A percentile compares a stretch with the other conserved stretches of the same genome.
phyloP scores from a whole-genome alignment of 176 grass and related monocot species.

The Canna indica region DNA sequence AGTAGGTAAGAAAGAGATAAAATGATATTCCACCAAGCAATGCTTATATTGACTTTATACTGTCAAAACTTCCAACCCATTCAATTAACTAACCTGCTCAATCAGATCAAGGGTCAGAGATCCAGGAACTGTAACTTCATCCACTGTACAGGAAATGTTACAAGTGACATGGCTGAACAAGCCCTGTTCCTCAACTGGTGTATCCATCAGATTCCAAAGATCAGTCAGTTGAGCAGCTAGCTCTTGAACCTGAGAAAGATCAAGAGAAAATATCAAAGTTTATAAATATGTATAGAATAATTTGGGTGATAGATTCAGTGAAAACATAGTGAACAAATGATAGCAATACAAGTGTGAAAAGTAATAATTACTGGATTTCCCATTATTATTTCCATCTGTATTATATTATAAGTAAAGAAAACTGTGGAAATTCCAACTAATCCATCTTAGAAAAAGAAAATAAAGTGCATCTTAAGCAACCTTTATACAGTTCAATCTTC shows the following conservation, averaged over 20 bases:
- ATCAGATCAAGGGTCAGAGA: constrained; percentile 90
- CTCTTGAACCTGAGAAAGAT: constrained; percentile 77
- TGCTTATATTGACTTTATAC: not conserved
- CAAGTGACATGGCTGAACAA: constrained; percentile 93
- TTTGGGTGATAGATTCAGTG: not conserved
- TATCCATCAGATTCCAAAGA: constrained; percentile 99
- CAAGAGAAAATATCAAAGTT: constrained; percentile 14
- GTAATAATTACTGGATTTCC: not conserved
- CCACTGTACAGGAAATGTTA: constrained; percentile 62
- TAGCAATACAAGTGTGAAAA: not conserved
- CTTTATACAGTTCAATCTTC: not conserved
- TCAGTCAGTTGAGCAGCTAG: constrained; percentile 82
- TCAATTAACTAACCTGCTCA: constrained; percentile 58
- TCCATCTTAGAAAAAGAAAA: not conserved
- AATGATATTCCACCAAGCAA: no score
- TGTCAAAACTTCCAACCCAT: not conserved
- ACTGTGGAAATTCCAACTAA: not conserved
- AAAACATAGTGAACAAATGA: not conserved
- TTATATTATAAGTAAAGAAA: not conserved
- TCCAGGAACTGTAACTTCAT: constrained; percentile 76
- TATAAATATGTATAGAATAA: constrained; percentile 1
- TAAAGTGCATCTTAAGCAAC: not conserved
- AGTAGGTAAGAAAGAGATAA: constrained; percentile 13
- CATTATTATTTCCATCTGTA: not conserved
- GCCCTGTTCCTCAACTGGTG: constrained; percentile 59